These are phyloP conservation scores for Dissophora globulifera DNA, from an alignment of 192 early-diverging fungal species.

Conservation along the genomic window DNA sequence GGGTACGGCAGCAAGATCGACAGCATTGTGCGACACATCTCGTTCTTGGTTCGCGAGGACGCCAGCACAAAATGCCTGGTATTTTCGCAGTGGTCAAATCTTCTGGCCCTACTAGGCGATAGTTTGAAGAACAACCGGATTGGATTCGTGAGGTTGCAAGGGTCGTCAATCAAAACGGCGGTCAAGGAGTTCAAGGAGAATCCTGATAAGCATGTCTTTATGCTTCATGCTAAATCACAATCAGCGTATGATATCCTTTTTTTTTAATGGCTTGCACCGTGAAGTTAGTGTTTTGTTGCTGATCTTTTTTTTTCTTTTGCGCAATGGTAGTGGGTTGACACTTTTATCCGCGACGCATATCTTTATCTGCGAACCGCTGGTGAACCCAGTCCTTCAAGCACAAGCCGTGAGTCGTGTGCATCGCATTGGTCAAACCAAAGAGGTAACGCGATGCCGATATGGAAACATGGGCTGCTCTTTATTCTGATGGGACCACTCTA, in stretches of 20 bases:
- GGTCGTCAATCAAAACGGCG: conserved; percentile 19
- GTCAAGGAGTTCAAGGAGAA: conserved; percentile 46
- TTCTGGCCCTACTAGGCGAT: conserved; percentile 36
- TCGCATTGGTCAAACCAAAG: conserved; percentile 56
- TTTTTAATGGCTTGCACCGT: background rate
- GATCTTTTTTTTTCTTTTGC: background rate
- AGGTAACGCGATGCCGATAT: no score
- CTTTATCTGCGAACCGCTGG: conserved; percentile 56
- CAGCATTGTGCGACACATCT: conserved; percentile 55
- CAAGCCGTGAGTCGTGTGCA: conserved; percentile 60
- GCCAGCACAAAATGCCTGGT: conserved; percentile 50
- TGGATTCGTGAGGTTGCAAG: conserved; percentile 46
- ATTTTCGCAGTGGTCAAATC: conserved; percentile 57
- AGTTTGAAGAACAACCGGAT: conserved; percentile 51
- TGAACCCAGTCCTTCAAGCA: conserved; percentile 53
- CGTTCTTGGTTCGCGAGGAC: conserved; percentile 35
- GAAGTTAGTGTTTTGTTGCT: background rate
- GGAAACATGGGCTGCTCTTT: no score
- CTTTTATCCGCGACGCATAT: conserved; percentile 49
- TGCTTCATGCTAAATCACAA: conserved; percentile 56
- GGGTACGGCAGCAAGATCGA: conserved; percentile 55
- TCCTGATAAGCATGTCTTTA: conserved; percentile 45
- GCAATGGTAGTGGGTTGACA: conserved; percentile 51
- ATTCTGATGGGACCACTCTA: no score
- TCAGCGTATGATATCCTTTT: conserved; percentile 41